These are phyloP conservation scores for Talaromyces proteolyticus DNA, from an alignment of 495 filamentous ascomycete species.

Conservation along the genomic window DNA sequence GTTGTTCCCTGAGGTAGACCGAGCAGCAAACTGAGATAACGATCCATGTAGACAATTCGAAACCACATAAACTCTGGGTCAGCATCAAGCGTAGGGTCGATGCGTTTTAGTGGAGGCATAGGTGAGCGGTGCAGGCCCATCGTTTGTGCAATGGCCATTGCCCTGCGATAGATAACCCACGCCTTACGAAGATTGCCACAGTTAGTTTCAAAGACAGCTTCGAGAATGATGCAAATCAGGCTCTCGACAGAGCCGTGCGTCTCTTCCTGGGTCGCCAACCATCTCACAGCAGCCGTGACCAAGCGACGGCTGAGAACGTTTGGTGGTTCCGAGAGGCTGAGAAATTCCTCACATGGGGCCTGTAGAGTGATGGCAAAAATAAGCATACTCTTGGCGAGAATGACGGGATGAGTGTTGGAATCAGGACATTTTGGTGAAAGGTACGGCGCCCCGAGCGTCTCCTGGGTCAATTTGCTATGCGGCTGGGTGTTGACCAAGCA, in stretches of 20 bases:
- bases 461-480: neutral
- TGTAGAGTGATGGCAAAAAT: neutral
- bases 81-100: neutral
- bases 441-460: neutral
- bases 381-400: neutral
- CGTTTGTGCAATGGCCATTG: slow-evolving; percentile 7
- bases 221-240: slow-evolving; percentile 37
- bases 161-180: slow-evolving; percentile 34
- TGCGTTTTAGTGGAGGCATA: neutral
- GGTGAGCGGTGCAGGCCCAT: neutral
- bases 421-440: neutral
- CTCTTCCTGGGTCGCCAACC: neutral
- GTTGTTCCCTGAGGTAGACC: neutral
- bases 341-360: neutral
- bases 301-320: slow-evolving; percentile 1
- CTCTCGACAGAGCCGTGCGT: slow-evolving; percentile 32
- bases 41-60: neutral
- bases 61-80: neutral
- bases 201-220: slow-evolving; percentile 34
- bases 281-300: neutral
- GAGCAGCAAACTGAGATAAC: neutral
- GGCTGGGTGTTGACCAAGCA: neutral
- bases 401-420: neutral
- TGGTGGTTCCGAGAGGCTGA: neutral
- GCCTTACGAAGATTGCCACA: slow-evolving; percentile 35